A percentile compares a stretch with the other conserved stretches of the same genome.
Evolutionary conservation across 2,329 filamentous ascomycete species (phyloP).

Genomic region (Aureobasidium subglaciale): DNA sequence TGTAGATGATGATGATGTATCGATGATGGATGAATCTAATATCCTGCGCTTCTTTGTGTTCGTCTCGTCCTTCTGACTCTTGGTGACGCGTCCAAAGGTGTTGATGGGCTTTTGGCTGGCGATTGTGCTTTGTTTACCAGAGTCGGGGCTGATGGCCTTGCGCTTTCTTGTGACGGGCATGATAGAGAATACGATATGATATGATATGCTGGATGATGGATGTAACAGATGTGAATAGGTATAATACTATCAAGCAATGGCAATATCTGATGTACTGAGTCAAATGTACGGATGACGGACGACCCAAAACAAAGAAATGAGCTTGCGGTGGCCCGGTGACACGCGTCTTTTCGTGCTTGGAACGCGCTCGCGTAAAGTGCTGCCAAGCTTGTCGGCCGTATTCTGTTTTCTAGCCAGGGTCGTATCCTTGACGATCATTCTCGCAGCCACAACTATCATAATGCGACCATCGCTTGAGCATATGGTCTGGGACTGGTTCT

Average conservation of each 20-base stretch:
- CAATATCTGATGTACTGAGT: background rate
- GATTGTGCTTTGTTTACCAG: slow-evolving; percentile 1
- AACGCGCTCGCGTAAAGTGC: background rate
- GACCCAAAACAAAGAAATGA: slow-evolving; percentile 5
- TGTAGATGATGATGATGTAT: background rate
- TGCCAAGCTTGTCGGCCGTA: background rate
- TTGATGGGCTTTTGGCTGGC: slow-evolving; percentile 8
- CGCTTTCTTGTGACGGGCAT: slow-evolving; percentile 16
- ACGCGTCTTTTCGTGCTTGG: slow-evolving; percentile 5
- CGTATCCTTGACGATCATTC: background rate
- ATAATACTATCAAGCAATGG: slow-evolving; percentile 6
- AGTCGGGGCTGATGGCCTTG: slow-evolving; percentile 12
- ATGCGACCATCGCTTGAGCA: background rate
- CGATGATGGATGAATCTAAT: background rate
- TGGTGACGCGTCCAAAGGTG: slow-evolving; percentile 12
- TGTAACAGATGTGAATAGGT: background rate
- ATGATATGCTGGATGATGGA: background rate
- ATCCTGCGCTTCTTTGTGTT: slow-evolving; percentile 9
- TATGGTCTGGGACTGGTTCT: too few relatives aligned
- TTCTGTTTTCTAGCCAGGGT: background rate
- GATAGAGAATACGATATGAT: slow-evolving; percentile 5
- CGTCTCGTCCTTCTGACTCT: background rate
- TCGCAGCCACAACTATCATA: background rate
- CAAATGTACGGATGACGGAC: background rate
- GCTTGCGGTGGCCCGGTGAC: slow-evolving; percentile 8